Percentiles rank a stretch among this genome's conserved stretches.
Conservation (phyloP, 106 monocot species). For the Dendrobium nobile region DNA sequence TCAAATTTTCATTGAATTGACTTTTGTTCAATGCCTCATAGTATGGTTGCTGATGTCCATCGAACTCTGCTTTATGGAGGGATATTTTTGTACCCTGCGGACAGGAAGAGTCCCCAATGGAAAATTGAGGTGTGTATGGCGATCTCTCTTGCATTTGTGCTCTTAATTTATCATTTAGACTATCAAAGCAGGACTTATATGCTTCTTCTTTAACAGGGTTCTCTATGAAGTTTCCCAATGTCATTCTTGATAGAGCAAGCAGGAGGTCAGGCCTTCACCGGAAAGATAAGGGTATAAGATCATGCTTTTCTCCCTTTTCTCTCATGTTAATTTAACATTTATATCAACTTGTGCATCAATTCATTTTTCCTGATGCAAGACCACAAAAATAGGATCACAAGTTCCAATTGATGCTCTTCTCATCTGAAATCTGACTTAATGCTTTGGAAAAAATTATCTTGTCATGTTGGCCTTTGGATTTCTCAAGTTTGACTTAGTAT, state of each 20-base stretch:
- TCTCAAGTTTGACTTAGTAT: no score
- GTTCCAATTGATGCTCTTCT: no score
- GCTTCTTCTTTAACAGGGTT: slow-evolving; percentile 45
- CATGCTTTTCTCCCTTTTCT: neutral
- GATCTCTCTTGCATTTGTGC: no score
- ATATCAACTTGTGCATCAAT: no score
- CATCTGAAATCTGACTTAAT: no score
- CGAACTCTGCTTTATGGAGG: slow-evolving; percentile 97
- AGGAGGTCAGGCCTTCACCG: slow-evolving; percentile 96
- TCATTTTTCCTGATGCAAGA: no score
- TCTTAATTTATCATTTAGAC: no score
- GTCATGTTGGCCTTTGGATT: no score
- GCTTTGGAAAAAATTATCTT: no score
- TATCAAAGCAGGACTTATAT: no score
- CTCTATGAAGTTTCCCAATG: slow-evolving; percentile 99
- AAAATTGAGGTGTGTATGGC: slow-evolving; percentile 63
- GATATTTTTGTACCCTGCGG: slow-evolving; percentile 94
- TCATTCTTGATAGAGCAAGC: slow-evolving; percentile 98
- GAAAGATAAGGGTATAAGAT: slow-evolving; percentile 69
- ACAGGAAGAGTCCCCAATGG: slow-evolving; percentile 94
- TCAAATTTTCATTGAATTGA: neutral
- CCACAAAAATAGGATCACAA: no score
- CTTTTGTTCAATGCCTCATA: slow-evolving; percentile 9
- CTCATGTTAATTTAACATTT: no score
- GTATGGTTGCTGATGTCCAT: slow-evolving; percentile 99